phyloP scores from a whole-genome alignment of 495 filamentous ascomycete species.

The Lophium mytilinum region DNA sequence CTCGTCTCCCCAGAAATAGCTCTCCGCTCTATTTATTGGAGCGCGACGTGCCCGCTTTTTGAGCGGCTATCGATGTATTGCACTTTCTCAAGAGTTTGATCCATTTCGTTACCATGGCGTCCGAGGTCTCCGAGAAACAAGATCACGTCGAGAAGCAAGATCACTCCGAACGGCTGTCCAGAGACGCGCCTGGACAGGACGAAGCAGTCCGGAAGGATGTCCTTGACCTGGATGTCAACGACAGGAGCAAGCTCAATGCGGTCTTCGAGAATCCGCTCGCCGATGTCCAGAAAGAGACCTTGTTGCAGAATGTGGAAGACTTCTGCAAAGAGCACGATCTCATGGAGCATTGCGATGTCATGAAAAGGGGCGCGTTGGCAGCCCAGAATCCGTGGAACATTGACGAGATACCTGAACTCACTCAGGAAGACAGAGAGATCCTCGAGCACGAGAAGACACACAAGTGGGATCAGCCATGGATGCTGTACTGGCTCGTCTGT shows the following conservation, averaged over 20 bases:
- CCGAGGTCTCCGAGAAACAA: too few relatives aligned
- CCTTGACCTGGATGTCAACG: not conserved
- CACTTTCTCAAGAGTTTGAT: too few relatives aligned
- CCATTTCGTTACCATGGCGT: too few relatives aligned
- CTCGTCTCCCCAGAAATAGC: too few relatives aligned
- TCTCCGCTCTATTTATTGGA: too few relatives aligned
- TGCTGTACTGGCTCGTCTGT: conserved; percentile 10
- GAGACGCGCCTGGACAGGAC: too few relatives aligned
- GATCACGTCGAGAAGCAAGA: too few relatives aligned
- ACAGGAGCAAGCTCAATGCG: conserved; percentile 46
- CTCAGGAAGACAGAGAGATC: conserved; percentile 10
- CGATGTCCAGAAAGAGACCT: conserved; percentile 50
- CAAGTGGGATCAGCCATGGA: conserved; percentile 16
- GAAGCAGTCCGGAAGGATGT: too few relatives aligned
- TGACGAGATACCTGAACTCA: not conserved
- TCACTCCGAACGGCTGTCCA: too few relatives aligned
- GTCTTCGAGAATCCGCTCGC: conserved; percentile 65
- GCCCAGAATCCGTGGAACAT: conserved; percentile 47
- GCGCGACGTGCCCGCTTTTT: too few relatives aligned
- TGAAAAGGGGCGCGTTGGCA: conserved; percentile 65
- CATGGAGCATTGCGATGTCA: conserved; percentile 55
- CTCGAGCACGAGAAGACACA: conserved; percentile 7
- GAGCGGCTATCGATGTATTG: too few relatives aligned
- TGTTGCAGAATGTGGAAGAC: conserved; percentile 55
- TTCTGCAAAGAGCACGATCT: conserved; percentile 61